These are phyloP conservation scores for Reticulascus tulasneorum DNA, from an alignment of 2,329 filamentous ascomycete genomes.

Conservation along the genomic window DNA sequence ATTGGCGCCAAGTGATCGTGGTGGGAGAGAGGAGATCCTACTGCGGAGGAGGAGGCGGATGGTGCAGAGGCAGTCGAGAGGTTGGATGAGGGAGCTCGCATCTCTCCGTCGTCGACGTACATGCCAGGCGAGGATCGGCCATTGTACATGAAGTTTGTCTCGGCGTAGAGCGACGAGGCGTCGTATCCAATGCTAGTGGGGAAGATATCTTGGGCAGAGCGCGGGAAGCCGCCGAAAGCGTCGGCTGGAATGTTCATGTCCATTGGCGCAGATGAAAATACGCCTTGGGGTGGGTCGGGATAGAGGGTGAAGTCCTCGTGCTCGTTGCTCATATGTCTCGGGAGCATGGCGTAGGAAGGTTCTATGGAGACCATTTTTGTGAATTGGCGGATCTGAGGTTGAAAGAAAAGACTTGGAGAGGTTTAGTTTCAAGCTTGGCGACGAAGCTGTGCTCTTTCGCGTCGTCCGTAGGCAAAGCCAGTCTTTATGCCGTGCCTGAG, in stretches of 20 bases:
- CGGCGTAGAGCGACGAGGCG: conserved; percentile 42
- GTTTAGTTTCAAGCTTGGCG: background rate
- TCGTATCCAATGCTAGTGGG: conserved; percentile 42
- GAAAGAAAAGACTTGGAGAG: no score
- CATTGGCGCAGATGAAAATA: conserved; percentile 39
- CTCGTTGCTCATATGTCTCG: conserved; percentile 20
- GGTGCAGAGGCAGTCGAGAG: conserved; percentile 58
- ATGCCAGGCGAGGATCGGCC: conserved; percentile 43
- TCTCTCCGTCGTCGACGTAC: conserved; percentile 50
- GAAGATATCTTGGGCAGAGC: conserved; percentile 33
- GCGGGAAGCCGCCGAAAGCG: conserved; percentile 36
- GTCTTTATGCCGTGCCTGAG: conserved; percentile 12
- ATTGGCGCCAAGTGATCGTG: conserved; percentile 54
- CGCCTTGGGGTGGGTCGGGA: conserved; percentile 38
- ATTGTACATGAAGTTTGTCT: conserved; percentile 42
- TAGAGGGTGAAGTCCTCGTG: conserved; percentile 41
- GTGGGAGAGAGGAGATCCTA: conserved; percentile 63
- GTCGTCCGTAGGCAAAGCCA: conserved; percentile 11
- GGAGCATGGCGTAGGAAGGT: conserved; percentile 23
- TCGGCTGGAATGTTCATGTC: conserved; percentile 46
- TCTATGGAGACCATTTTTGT: conserved; percentile 18
- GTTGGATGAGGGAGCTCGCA: conserved; percentile 50
- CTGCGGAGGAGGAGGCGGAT: conserved; percentile 63
- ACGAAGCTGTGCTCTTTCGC: conserved; percentile 2
- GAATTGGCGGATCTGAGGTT: background rate